Evolutionary conservation across 257 asterid species (phyloP), one percentile per base, ranked within the genome.

Genomic region (Leonotis leonurus): DNA sequence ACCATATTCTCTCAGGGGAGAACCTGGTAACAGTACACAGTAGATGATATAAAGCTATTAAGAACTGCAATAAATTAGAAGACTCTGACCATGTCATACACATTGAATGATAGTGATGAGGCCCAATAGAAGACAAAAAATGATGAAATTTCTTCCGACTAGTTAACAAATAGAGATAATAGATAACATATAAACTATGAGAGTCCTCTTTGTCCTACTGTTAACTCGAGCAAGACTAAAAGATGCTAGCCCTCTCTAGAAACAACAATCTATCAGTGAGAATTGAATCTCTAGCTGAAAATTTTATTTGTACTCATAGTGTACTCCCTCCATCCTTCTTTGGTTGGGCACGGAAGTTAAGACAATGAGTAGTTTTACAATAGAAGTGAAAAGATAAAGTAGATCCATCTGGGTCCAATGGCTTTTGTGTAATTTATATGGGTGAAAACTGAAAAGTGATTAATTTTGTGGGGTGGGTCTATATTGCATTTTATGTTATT

Each of bases 1-100:
- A 87, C 97, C 97, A 90, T 48, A 83, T 70, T 77, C 87, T 90
- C 76, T 90, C 95, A 0, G 95, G 93, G 39, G 94, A 87, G 68
- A 81, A 87, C 89, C 97, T 90, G 76, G 56, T n/a, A 72, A 71
- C 77, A 86, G 60, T 73, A 73, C 61, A 80, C 32, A 60, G 61
- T 30, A 56, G 67, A 71, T 54, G 61, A 76, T 24, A 75, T 60
- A 75, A 74, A 71, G 61, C 65, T 35, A 69, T 46, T 48, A 56
- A 18, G 40, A 70, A 57, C 41, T 57, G 57, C 44, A 50, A 45
- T 43, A 59, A 50, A 78, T 66, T 67, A 32, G 52, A 70, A 73
- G 48, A 70, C 44, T 58, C 51, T 29, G 56, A 60, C 59, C 52
- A 46, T 35, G 59, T 36, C 27, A 52, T 29, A 17, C n/a, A 8